Percentiles rank a stretch among this genome's conserved stretches.
phyloP scores from a whole-genome alignment of 2,329 filamentous ascomycete species.

The Thielaviopsis cerberus region DNA sequence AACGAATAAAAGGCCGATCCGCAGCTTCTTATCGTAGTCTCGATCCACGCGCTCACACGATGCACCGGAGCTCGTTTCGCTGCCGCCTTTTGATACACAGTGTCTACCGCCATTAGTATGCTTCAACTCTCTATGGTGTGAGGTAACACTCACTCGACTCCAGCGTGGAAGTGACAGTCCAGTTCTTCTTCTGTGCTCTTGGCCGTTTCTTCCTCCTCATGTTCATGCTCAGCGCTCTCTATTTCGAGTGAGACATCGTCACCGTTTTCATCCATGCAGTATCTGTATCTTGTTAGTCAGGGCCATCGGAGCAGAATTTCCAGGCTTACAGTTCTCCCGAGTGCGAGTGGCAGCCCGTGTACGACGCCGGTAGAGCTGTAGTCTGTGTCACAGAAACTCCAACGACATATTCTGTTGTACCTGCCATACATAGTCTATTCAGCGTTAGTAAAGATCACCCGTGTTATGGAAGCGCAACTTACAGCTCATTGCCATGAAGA shows the following conservation, averaged over 20 bases:
- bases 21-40: slow-evolving; percentile 48
- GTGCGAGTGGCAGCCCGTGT: slow-evolving; percentile 48
- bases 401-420: slow-evolving; percentile 25
- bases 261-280: slow-evolving; percentile 40
- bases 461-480: slow-evolving; percentile 14
- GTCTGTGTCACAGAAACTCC: slow-evolving; percentile 33
- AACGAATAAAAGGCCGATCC: slow-evolving; percentile 54
- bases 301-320: not conserved
- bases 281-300: slow-evolving; percentile 24
- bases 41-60: slow-evolving; percentile 28
- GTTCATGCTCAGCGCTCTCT: slow-evolving; percentile 14
- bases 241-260: slow-evolving; percentile 36
- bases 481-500: slow-evolving; percentile 24
- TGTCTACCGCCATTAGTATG: slow-evolving; percentile 24
- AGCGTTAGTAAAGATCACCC: slow-evolving; percentile 1
- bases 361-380: slow-evolving; percentile 37
- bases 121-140: not conserved
- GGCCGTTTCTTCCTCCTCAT: slow-evolving; percentile 16
- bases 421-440: slow-evolving; percentile 26
- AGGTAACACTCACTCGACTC: slow-evolving; percentile 42
- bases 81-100: slow-evolving; percentile 29
- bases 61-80: slow-evolving; percentile 18
- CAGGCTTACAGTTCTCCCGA: slow-evolving; percentile 33
- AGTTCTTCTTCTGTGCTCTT: slow-evolving; percentile 15
- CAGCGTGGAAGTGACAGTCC: slow-evolving; percentile 56